Conservation (phyloP, 345 rosid genomes). For the Adansonia digitata region DNA sequence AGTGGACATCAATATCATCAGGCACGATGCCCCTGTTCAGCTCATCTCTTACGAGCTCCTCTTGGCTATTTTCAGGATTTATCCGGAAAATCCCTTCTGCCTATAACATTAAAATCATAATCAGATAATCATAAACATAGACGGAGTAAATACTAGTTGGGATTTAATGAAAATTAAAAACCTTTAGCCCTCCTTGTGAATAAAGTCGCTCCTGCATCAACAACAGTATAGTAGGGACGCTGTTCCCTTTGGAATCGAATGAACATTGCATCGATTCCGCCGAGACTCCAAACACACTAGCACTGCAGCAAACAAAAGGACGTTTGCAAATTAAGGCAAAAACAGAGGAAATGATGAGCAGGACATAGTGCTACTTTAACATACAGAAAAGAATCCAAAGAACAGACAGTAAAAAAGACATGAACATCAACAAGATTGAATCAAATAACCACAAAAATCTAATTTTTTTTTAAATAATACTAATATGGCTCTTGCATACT, state of each 20-base stretch:
- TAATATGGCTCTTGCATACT: too few relatives aligned
- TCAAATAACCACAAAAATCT: too few relatives aligned
- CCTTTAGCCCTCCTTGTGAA: conserved; percentile 82
- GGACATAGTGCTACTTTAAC: neutral
- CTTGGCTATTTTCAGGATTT: conserved; percentile 94
- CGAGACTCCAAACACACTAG: conserved; percentile 91
- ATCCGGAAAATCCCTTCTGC: conserved; percentile 96
- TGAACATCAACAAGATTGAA: too few relatives aligned
- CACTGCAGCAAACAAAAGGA: conserved; percentile 41
- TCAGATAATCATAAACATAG: neutral
- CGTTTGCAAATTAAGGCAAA: conserved; percentile 9
- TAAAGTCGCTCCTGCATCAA: conserved; percentile 82
- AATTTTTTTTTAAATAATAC: too few relatives aligned
- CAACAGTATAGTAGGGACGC: conserved; percentile 92
- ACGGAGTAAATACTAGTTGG: too few relatives aligned
- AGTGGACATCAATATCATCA: conserved; percentile 78
- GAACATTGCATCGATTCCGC: conserved; percentile 96
- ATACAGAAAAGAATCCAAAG: neutral
- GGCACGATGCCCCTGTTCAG: conserved; percentile 89
- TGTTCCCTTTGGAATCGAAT: conserved; percentile 72
- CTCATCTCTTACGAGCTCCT: conserved; percentile 86
- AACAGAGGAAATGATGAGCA: neutral
- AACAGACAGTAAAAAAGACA: neutral
- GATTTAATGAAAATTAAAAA: conserved; percentile 12
- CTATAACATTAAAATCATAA: conserved; percentile 25